Evolutionary conservation across 495 filamentous ascomycete species (phyloP).

Genomic region (Penicillium lividum): DNA sequence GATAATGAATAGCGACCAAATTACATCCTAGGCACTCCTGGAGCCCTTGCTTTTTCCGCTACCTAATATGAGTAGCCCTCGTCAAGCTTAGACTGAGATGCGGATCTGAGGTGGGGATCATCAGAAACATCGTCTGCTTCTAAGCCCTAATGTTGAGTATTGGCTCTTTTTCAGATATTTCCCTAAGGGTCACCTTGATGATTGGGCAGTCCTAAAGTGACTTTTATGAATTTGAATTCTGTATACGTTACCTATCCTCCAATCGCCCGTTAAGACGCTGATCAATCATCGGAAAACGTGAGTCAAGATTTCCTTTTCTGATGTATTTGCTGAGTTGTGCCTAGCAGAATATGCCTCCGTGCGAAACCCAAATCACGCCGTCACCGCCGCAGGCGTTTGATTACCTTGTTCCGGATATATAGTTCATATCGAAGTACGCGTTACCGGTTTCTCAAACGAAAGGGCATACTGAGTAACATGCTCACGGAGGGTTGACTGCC

Average conservation of each 20-base stretch:
- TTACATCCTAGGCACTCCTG: not conserved
- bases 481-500: no score
- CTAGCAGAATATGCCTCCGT: not conserved
- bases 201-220: constrained; percentile 2
- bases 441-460: no score
- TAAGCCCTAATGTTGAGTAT: constrained; percentile 4
- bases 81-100: not conserved
- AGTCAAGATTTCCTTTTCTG: no score
- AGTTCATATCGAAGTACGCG: not conserved
- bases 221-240: not conserved
- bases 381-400: not conserved
- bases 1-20: not conserved
- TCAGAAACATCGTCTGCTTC: constrained; percentile 5
- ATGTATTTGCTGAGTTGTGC: not conserved
- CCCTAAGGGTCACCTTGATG: constrained; percentile 1
- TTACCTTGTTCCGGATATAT: not conserved
- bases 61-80: not conserved
- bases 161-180: constrained; percentile 4
- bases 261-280: no score
- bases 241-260: not conserved
- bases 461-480: no score
- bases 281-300: no score
- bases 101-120: not conserved
- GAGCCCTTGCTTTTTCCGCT: not conserved
- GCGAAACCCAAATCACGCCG: not conserved